Percentiles rank a stretch among this genome's conserved stretches.
Conservation (phyloP, 2,329 filamentous ascomycete genomes). For the Aureobasidium namibiae region DNA sequence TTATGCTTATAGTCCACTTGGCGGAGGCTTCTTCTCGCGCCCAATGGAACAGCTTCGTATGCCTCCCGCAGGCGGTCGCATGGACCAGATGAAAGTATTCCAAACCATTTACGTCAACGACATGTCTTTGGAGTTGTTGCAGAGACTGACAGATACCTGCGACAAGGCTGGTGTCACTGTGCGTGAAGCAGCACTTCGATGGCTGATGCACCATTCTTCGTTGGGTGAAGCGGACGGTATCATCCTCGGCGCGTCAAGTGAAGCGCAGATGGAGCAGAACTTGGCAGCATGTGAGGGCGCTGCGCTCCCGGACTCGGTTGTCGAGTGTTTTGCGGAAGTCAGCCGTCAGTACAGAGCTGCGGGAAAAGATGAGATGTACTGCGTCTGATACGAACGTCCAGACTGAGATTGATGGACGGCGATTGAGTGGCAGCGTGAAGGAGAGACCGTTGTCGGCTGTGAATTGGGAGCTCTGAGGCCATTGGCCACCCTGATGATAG, state of each 20-base stretch:
- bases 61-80: constrained; percentile 19
- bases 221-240: constrained; percentile 27
- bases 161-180: constrained; percentile 32
- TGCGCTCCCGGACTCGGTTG: not conserved
- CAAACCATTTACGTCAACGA: constrained; percentile 36
- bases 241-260: constrained; percentile 31
- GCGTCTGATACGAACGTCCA: not conserved
- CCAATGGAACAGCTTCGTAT: constrained; percentile 28
- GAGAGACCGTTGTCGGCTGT: no score
- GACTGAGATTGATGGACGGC: no score
- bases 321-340: not conserved
- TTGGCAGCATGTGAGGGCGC: constrained; percentile 13
- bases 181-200: constrained; percentile 38
- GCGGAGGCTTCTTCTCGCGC: constrained; percentile 18
- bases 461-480: no score
- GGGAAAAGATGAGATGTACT: not conserved
- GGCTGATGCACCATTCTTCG: constrained; percentile 38
- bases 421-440: no score
- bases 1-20: constrained; percentile 32
- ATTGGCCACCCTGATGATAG: no score
- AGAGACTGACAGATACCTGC: constrained; percentile 27
- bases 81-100: constrained; percentile 26
- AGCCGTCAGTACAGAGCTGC: not conserved
- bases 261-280: constrained; percentile 26
- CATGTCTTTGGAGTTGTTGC: constrained; percentile 34